Percentiles rank a stretch among this genome's conserved stretches.
These are phyloP conservation scores for Sonneratia caseolaris DNA, from an alignment of 345 rosid genomes.

Conservation along the genomic window DNA sequence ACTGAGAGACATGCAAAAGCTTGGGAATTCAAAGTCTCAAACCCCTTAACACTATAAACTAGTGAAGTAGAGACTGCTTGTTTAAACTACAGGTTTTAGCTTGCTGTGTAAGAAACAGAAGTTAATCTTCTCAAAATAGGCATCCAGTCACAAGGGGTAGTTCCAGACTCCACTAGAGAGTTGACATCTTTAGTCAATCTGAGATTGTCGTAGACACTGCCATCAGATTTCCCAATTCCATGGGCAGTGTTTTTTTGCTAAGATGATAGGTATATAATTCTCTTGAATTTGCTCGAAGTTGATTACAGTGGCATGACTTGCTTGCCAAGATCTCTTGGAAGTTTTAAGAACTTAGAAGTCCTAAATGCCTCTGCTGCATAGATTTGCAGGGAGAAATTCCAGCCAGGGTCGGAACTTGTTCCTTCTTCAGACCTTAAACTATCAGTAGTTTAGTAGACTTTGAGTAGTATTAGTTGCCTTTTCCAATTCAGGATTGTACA, in stretches of 20 bases:
- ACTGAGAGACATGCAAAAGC: neutral
- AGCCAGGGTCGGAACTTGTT: neutral
- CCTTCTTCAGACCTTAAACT: neutral
- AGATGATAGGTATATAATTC: neutral
- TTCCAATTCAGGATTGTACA: neutral
- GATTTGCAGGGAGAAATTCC: slow-evolving; percentile 2
- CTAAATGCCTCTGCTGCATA: neutral
- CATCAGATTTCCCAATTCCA: neutral
- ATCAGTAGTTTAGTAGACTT: neutral
- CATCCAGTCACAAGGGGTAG: neutral
- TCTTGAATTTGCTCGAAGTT: neutral
- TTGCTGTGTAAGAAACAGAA: too few species aligned
- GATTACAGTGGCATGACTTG: neutral
- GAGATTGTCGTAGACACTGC: neutral
- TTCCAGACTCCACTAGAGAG: neutral
- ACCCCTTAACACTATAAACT: neutral
- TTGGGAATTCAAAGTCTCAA: neutral
- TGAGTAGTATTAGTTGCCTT: neutral
- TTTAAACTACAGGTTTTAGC: neutral
- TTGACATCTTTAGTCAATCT: neutral
- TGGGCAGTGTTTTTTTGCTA: neutral
- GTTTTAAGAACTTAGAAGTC: neutral
- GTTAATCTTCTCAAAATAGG: neutral
- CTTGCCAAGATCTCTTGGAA: neutral
- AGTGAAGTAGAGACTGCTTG: neutral